Percentiles rank a stretch among this genome's conserved stretches.
phyloP scores from a whole-genome alignment of 148 eudicot genomes.

The Linanthus parryae region DNA sequence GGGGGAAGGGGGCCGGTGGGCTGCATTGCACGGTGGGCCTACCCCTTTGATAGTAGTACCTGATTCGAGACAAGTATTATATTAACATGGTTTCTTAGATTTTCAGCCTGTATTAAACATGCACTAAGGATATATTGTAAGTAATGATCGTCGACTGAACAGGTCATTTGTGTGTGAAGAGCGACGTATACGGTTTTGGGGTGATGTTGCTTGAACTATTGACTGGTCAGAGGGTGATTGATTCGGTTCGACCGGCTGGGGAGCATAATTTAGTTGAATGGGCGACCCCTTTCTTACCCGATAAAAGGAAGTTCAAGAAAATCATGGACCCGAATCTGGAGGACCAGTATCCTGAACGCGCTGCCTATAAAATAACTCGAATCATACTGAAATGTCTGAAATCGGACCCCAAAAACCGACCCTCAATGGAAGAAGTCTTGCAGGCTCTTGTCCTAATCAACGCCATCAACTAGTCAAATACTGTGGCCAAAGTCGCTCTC shows the following conservation, averaged over 20 bases:
- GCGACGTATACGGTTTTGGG: conserved; percentile 11
- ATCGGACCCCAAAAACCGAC: conserved; percentile 7
- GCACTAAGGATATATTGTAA: too few relatives aligned
- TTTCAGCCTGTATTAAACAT: too few relatives aligned
- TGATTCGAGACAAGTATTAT: too few relatives aligned
- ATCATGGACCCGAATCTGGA: conserved; percentile 9
- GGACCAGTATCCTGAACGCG: conserved; percentile 1
- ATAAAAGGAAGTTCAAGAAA: conserved; percentile 9
- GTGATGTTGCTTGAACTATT: conserved; percentile 5
- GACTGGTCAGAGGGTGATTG: conserved; percentile 6
- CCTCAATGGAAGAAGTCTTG: conserved; percentile 9
- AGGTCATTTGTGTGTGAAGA: conserved; percentile 12
- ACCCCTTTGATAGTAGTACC: too few relatives aligned
- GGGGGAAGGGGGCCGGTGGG: too few relatives aligned
- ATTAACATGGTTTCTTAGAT: too few relatives aligned
- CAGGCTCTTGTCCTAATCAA: not conserved
- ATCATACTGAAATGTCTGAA: conserved; percentile 6
- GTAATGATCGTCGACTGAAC: too few relatives aligned
- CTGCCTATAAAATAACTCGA: conserved; percentile 9
- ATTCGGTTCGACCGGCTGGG: conserved; percentile 4
- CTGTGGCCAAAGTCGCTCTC: too few relatives aligned
- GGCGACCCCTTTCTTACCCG: conserved; percentile 10
- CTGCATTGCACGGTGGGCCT: too few relatives aligned
- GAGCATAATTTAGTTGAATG: conserved; percentile 10
- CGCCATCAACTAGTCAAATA: too few relatives aligned